phyloP scores from a whole-genome alignment of 352 stramenopile genomes.

The Phytophthora fragariaefolia region DNA sequence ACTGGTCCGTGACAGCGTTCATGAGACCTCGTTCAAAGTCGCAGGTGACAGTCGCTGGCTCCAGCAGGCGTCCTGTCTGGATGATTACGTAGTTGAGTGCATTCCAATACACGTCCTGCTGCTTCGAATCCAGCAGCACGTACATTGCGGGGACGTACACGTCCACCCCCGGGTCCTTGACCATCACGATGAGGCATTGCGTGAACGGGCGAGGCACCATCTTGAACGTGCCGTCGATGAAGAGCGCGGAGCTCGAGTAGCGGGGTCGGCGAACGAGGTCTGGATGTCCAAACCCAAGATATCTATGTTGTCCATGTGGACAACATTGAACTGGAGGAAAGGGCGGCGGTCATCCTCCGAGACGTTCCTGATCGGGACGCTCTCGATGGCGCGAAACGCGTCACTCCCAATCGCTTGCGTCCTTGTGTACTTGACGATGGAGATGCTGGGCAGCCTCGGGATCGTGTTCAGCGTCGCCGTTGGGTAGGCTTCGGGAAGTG shows the following conservation, averaged over 20 bases:
- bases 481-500: background rate
- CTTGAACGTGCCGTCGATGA: slow-evolving; percentile 19
- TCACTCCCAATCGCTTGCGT: slow-evolving; percentile 9
- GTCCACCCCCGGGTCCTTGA: slow-evolving; percentile 12
- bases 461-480: background rate
- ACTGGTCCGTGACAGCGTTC: too few relatives aligned
- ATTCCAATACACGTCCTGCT: slow-evolving; percentile 2
- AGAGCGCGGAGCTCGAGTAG: slow-evolving; percentile 9
- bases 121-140: too few relatives aligned
- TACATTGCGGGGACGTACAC: too few relatives aligned
- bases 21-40: too few relatives aligned
- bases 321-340: slow-evolving; percentile 17
- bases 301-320: slow-evolving; percentile 10
- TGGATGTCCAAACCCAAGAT: slow-evolving; percentile 11
- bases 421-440: slow-evolving; percentile 19
- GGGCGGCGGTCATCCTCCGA: background rate
- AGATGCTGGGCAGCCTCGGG: too few relatives aligned
- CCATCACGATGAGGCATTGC: background rate
- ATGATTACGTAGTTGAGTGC: too few relatives aligned
- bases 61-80: too few relatives aligned
- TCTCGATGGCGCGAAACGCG: slow-evolving; percentile 6
- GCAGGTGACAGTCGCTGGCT: too few relatives aligned
- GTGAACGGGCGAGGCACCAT: slow-evolving; percentile 5
- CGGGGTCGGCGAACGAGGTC: background rate
- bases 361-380: background rate